Conservation (phyloP, 305 asterid species). For the Solanum aculeatissimum region DNA sequence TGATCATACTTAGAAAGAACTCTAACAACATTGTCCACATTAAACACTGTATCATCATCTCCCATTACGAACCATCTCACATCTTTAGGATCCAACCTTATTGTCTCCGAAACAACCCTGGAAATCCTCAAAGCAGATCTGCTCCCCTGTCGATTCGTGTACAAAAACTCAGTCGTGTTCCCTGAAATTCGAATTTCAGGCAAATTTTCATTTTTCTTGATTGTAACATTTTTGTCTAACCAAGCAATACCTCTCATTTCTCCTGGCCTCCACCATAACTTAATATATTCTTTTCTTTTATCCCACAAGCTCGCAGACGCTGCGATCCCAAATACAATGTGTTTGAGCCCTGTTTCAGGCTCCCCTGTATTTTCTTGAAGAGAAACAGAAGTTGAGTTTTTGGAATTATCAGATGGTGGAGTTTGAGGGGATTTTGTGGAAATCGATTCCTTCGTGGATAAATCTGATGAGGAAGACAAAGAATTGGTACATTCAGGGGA, state of each 20-base stretch:
- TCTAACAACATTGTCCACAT: slow-evolving; percentile 64
- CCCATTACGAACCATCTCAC: slow-evolving; percentile 96
- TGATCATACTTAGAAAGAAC: slow-evolving; percentile 73
- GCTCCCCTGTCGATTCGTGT: slow-evolving; percentile 58
- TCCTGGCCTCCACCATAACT: slow-evolving; percentile 70
- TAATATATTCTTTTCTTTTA: slow-evolving; percentile 60
- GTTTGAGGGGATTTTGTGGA: neutral
- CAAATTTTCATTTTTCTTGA: slow-evolving; percentile 16
- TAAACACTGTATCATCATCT: slow-evolving; percentile 83
- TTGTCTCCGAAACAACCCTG: slow-evolving; percentile 77
- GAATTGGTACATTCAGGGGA: slow-evolving; percentile 4
- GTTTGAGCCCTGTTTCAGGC: slow-evolving; percentile 24
- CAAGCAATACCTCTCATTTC: slow-evolving; percentile 76
- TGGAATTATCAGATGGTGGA: neutral
- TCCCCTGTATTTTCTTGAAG: neutral
- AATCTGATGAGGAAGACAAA: neutral
- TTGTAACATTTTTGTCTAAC: slow-evolving; percentile 36
- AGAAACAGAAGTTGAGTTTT: neutral
- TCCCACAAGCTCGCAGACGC: slow-evolving; percentile 69
- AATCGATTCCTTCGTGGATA: neutral
- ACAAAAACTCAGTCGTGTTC: slow-evolving; percentile 44
- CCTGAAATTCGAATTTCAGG: slow-evolving; percentile 53
- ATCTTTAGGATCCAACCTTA: slow-evolving; percentile 54
- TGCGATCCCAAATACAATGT: slow-evolving; percentile 66
- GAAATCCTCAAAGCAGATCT: slow-evolving; percentile 81